phyloP scores from a whole-genome alignment of 805 yeast genomes.

The Diddensiella transvaalensis region DNA sequence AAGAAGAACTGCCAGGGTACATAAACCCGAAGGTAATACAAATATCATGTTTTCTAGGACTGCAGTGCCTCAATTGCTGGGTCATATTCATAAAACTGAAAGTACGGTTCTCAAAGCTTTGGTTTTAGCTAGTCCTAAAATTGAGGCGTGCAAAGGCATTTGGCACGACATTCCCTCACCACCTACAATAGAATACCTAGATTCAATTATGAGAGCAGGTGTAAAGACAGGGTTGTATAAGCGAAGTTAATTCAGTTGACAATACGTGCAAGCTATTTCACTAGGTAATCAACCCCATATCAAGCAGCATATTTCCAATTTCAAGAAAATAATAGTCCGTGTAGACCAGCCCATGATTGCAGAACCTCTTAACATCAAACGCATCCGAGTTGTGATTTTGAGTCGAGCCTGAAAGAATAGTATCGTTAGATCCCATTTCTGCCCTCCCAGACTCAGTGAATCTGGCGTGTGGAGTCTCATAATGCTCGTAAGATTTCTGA shows the following conservation, averaged over 20 bases:
- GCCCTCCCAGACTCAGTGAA: slow-evolving; percentile 11
- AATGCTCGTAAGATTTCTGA: slow-evolving; percentile 13
- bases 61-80: slow-evolving; percentile 17
- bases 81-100: slow-evolving; percentile 7
- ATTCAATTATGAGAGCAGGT: neutral
- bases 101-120: slow-evolving; percentile 7
- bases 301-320: slow-evolving; percentile 31
- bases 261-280: too few species aligned
- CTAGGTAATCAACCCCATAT: slow-evolving; percentile 28
- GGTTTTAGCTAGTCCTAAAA: slow-evolving; percentile 11
- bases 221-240: neutral
- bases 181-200: neutral
- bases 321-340: slow-evolving; percentile 34
- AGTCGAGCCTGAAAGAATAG: slow-evolving; percentile 27
- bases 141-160: neutral
- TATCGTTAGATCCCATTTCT: slow-evolving; percentile 26
- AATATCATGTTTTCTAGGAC: slow-evolving; percentile 14
- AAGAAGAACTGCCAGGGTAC: slow-evolving; percentile 10
- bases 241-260: too few species aligned
- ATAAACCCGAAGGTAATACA: slow-evolving; percentile 17
- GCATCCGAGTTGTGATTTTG: slow-evolving; percentile 27
- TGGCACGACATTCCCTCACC: slow-evolving; percentile 1
- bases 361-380: slow-evolving; percentile 1
- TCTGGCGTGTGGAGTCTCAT: neutral
- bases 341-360: slow-evolving; percentile 31